These are phyloP conservation scores for Dryas integrifolia DNA, from an alignment of 331 rosid species.

Conservation along the genomic window DNA sequence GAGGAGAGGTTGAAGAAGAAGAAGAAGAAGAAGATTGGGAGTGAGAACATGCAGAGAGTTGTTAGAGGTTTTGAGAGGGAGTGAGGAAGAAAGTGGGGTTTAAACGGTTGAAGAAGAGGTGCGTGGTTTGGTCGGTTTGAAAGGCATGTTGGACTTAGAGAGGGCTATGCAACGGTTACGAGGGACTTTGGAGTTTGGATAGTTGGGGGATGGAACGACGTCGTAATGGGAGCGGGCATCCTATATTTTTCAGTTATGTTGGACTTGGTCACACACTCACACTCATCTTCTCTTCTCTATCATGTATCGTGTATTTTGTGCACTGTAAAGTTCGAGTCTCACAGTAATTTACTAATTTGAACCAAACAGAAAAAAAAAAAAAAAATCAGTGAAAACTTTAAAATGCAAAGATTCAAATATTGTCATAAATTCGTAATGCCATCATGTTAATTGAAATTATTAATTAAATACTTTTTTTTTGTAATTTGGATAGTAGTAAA, in stretches of 20 bases:
- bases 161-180: not conserved
- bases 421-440: too few relatives aligned
- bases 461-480: too few relatives aligned
- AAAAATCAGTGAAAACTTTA: too few relatives aligned
- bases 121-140: conserved; percentile 19
- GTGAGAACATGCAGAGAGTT: conserved; percentile 9
- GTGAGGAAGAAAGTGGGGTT: conserved; percentile 24
- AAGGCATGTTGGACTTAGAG: not conserved
- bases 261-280: not conserved
- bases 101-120: conserved; percentile 40
- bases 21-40: not conserved
- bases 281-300: too few relatives aligned
- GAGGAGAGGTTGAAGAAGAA: conserved; percentile 19
- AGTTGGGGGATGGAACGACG: not conserved
- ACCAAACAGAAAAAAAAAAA: too few relatives aligned
- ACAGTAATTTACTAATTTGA: too few relatives aligned
- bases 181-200: not conserved
- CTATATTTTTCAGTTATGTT: not conserved
- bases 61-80: conserved; percentile 11
- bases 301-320: too few relatives aligned
- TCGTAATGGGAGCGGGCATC: not conserved
- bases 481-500: too few relatives aligned
- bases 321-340: too few relatives aligned
- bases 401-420: too few relatives aligned
- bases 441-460: too few relatives aligned